These are phyloP conservation scores for Madurella fahalii DNA, from an alignment of 2,329 filamentous ascomycete species.

Conservation along the genomic window DNA sequence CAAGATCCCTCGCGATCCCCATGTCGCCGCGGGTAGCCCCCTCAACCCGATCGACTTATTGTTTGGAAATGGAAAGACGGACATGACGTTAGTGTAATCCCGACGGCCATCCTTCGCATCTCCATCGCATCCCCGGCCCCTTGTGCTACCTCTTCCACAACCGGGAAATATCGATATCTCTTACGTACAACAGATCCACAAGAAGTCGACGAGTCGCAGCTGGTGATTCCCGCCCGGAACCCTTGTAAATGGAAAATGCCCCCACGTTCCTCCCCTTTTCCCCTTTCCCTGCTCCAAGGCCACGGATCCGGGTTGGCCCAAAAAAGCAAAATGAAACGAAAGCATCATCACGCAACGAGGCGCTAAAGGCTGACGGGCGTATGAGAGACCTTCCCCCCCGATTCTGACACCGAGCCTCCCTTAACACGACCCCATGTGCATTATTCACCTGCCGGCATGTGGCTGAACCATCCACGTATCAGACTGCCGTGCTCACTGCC, in stretches of 20 bases:
- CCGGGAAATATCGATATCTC: not conserved
- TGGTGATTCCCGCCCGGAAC: slow-evolving; percentile 1
- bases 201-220: not conserved
- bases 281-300: slow-evolving; percentile 4
- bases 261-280: not conserved
- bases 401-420: not conserved
- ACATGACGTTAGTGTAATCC: no score
- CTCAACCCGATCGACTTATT: no score
- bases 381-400: not conserved
- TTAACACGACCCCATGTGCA: not conserved
- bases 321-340: slow-evolving; percentile 5
- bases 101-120: no score
- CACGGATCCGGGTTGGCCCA: slow-evolving; percentile 14
- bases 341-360: not conserved
- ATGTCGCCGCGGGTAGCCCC: no score
- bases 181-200: slow-evolving; percentile 6
- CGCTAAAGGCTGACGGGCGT: not conserved
- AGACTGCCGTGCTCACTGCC: no score
- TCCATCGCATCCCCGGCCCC: not conserved
- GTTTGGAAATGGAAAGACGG: no score
- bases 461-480: no score
- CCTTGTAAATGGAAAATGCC: not conserved
- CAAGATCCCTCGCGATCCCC: no score
- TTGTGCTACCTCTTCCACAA: not conserved
- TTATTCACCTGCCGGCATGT: no score